Conservation (phyloP, 345 rosid genomes). For the Lepidium didymum region DNA sequence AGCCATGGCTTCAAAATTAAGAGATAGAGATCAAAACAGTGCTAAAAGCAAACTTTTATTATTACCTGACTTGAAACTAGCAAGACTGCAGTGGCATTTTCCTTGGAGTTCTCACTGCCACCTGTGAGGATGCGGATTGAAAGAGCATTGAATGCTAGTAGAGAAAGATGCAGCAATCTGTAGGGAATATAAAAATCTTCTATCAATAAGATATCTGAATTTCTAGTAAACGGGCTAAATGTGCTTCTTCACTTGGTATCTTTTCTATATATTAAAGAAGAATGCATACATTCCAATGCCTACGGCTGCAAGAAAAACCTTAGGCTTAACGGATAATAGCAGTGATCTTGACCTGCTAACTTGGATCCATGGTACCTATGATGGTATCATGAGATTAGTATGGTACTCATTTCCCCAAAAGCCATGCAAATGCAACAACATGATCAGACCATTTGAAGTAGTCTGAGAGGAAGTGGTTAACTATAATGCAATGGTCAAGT, state of each 20-base stretch:
- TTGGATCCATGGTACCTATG: constrained; percentile 93
- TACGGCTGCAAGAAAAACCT: constrained; percentile 61
- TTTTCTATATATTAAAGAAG: constrained; percentile 4
- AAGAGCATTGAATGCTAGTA: constrained; percentile 54
- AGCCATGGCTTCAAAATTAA: neutral
- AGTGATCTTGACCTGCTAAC: constrained; percentile 84
- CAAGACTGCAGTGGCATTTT: constrained; percentile 56
- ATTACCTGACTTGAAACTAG: constrained; percentile 81
- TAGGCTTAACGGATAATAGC: constrained; percentile 66
- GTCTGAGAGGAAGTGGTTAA: neutral
- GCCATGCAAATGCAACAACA: neutral
- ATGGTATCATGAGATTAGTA: constrained; percentile 18
- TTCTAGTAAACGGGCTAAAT: neutral
- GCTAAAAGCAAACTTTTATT: neutral
- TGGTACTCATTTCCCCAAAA: neutral
- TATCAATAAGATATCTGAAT: neutral
- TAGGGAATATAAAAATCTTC: neutral
- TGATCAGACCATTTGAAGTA: neutral
- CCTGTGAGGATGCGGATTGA: constrained; percentile 54
- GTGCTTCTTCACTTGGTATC: neutral
- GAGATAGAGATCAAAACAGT: neutral
- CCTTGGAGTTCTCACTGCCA: constrained; percentile 47
- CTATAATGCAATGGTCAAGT: neutral
- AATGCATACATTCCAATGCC: constrained; percentile 62
- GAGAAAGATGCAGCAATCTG: constrained; percentile 66